Evolutionary conservation across 2,329 filamentous ascomycete species (phyloP).

Genomic region (Neurospora sp.): DNA sequence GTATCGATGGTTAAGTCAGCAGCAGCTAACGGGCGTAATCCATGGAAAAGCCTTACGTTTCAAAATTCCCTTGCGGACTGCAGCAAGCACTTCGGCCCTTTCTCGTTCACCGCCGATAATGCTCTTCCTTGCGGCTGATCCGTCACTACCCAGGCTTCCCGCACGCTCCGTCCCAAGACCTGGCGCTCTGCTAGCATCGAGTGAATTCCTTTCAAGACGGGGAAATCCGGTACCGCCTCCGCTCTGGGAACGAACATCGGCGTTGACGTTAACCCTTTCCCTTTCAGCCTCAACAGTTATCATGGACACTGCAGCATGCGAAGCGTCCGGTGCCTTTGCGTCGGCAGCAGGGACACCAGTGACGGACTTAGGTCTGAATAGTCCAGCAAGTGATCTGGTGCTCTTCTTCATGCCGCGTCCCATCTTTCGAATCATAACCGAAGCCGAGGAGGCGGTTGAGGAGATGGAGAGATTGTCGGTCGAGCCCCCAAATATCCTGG

Average conservation of each 20-base stretch:
- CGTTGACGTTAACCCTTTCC: slow-evolving; percentile 69
- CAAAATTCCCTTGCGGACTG: slow-evolving; percentile 89
- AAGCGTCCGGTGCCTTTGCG: slow-evolving; percentile 52
- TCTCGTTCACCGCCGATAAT: slow-evolving; percentile 86
- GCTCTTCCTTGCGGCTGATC: slow-evolving; percentile 63
- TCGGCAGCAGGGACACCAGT: slow-evolving; percentile 69
- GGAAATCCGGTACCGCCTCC: slow-evolving; percentile 74
- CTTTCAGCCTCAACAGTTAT: slow-evolving; percentile 91
- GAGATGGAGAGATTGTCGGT: slow-evolving; percentile 92
- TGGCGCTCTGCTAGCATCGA: slow-evolving; percentile 51
- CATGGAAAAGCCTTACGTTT: slow-evolving; percentile 54
- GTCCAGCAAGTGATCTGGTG: slow-evolving; percentile 77
- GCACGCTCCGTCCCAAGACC: slow-evolving; percentile 38
- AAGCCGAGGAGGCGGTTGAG: slow-evolving; percentile 80
- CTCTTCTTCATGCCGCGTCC: slow-evolving; percentile 96
- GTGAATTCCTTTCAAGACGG: slow-evolving; percentile 70
- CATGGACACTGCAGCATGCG: slow-evolving; percentile 82
- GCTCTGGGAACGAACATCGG: slow-evolving; percentile 54
- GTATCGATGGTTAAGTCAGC: not conserved
- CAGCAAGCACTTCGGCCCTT: slow-evolving; percentile 80
- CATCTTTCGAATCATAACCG: slow-evolving; percentile 97
- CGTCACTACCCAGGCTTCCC: slow-evolving; percentile 49
- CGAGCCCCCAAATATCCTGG: slow-evolving; percentile 76
- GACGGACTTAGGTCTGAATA: slow-evolving; percentile 91
- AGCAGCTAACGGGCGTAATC: not conserved